A percentile compares a stretch with the other conserved stretches of the same genome.
phyloP scores from a whole-genome alignment of 345 rosid genomes.

The Noccaea caerulescens region DNA sequence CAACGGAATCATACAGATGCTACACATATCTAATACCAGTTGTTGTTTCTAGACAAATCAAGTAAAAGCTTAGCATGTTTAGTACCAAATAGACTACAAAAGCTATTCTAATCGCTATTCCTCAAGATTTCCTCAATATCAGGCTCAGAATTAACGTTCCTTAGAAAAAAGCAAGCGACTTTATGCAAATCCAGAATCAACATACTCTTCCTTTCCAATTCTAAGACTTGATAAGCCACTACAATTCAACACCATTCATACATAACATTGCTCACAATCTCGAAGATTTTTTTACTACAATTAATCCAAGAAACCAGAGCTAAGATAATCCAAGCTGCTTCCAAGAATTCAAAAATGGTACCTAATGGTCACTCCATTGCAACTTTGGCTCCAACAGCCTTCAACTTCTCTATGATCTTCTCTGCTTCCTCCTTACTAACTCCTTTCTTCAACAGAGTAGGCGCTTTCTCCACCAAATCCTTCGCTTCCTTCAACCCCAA shows the following conservation, averaged over 20 bases:
- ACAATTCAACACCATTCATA: slow-evolving; percentile 1
- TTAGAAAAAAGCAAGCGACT: slow-evolving; percentile 13
- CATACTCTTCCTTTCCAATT: background rate
- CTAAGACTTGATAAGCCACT: background rate
- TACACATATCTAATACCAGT: background rate
- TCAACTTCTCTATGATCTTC: slow-evolving; percentile 77
- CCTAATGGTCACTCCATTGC: slow-evolving; percentile 67
- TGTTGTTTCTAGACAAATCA: background rate
- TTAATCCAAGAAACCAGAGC: slow-evolving; percentile 5
- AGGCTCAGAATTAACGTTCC: background rate
- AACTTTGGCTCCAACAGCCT: slow-evolving; percentile 86
- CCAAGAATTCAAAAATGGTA: background rate
- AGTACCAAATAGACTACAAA: slow-evolving; percentile 1
- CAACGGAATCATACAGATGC: background rate
- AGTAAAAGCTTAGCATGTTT: too few relatives aligned
- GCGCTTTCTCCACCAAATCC: slow-evolving; percentile 96
- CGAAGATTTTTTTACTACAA: background rate
- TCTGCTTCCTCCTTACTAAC: slow-evolving; percentile 90
- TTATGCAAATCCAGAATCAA: slow-evolving; percentile 8
- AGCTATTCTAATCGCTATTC: background rate
- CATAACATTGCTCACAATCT: background rate
- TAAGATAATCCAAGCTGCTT: background rate
- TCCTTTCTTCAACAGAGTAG: slow-evolving; percentile 82
- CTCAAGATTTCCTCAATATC: background rate
- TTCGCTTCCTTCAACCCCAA: slow-evolving; percentile 94